Conservation (phyloP, 345 rosid genomes). For the Gossypium thurberi region DNA sequence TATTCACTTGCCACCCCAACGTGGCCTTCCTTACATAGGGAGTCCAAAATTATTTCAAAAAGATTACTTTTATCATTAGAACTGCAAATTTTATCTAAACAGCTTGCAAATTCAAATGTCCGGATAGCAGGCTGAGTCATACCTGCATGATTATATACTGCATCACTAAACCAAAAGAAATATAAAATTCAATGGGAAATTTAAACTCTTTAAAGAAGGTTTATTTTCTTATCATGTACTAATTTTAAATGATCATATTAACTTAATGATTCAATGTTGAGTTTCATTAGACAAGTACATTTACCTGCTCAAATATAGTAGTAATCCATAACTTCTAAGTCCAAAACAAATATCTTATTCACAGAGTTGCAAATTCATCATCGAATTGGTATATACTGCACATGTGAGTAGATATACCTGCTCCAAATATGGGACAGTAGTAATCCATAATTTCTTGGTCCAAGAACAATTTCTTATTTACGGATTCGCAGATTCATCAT, state of each 20-base stretch:
- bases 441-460: no score
- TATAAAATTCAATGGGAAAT: background rate
- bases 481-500: background rate
- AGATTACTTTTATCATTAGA: conserved; percentile 33
- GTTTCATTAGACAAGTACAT: background rate
- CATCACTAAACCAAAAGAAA: background rate
- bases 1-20: conserved; percentile 53
- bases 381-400: no score
- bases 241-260: background rate
- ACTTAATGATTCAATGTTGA: background rate
- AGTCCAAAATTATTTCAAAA: conserved; percentile 71
- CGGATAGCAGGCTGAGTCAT: conserved; percentile 55
- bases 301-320: no score
- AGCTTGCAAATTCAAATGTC: conserved; percentile 53
- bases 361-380: no score
- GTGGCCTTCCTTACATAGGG: conserved; percentile 74
- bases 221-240: background rate
- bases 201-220: background rate
- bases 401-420: no score
- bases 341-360: no score
- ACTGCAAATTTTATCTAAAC: conserved; percentile 26
- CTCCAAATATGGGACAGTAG: no score
- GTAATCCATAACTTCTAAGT: no score
- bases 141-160: conserved; percentile 32
- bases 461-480: background rate